Conservation (phyloP, 2,329 filamentous ascomycete species). For the Lecanicillium sp. region DNA sequence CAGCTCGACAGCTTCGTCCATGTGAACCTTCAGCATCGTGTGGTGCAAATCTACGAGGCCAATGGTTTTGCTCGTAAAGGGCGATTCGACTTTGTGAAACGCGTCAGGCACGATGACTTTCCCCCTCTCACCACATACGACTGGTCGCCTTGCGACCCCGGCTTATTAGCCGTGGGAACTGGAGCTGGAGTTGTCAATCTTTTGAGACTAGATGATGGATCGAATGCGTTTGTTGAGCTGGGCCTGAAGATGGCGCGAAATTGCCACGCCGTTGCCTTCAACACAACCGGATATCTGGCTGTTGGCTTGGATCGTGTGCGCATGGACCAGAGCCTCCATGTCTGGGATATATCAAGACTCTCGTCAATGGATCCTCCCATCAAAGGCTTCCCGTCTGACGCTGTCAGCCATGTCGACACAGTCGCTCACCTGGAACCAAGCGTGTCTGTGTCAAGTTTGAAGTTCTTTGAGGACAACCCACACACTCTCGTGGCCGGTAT, state of each 20-base stretch:
- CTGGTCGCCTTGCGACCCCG: constrained; percentile 55
- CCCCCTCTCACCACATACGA: constrained; percentile 58
- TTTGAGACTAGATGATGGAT: constrained; percentile 63
- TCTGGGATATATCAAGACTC: constrained; percentile 68
- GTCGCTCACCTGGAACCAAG: constrained; percentile 53
- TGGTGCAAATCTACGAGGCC: constrained; percentile 56
- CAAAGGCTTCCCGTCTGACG: constrained; percentile 42
- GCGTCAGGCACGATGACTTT: constrained; percentile 54
- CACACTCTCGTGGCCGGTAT: constrained; percentile 70
- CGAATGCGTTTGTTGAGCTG: constrained; percentile 57
- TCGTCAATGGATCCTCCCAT: constrained; percentile 38
- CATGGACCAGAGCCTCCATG: constrained; percentile 74
- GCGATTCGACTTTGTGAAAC: constrained; percentile 48
- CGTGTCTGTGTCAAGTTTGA: constrained; percentile 73
- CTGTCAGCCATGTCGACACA: constrained; percentile 46
- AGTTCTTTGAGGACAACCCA: constrained; percentile 73
- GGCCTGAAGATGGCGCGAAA: constrained; percentile 68
- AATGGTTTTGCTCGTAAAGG: constrained; percentile 50
- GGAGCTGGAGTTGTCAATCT: constrained; percentile 69
- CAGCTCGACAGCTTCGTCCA: constrained; percentile 54
- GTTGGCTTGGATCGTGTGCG: constrained; percentile 74
- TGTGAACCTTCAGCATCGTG: constrained; percentile 55
- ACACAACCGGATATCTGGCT: constrained; percentile 61
- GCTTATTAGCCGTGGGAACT: constrained; percentile 68
- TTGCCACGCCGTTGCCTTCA: constrained; percentile 78